Evolutionary conservation across 495 filamentous ascomycete species (phyloP).

Genomic region (Glarea lozoyensis): DNA sequence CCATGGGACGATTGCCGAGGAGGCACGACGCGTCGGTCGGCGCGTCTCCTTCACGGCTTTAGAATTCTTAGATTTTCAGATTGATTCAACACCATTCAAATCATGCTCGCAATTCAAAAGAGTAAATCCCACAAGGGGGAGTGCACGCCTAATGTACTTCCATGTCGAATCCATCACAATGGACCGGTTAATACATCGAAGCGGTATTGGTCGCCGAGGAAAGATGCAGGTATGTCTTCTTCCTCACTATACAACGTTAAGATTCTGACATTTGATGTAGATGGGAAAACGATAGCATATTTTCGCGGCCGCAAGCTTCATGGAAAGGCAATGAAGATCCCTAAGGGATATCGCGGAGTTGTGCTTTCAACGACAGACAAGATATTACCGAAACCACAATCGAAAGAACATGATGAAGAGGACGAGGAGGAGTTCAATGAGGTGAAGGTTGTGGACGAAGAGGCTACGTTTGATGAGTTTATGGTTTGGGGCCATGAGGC

Average conservation of each 20-base stretch:
- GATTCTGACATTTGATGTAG: background rate
- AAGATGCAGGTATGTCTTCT: slow-evolving; percentile 22
- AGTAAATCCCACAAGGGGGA: slow-evolving; percentile 24
- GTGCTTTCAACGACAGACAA: slow-evolving; percentile 26
- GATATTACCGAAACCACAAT: slow-evolving; percentile 11
- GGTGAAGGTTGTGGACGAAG: slow-evolving; percentile 50
- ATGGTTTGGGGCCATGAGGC: slow-evolving; percentile 77
- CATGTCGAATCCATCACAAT: slow-evolving; percentile 73
- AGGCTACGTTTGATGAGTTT: slow-evolving; percentile 64
- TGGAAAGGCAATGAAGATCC: slow-evolving; percentile 58
- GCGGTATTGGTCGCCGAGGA: slow-evolving; percentile 62
- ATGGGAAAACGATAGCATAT: slow-evolving; percentile 50
- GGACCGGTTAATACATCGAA: slow-evolving; percentile 56
- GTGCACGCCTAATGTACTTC: slow-evolving; percentile 70
- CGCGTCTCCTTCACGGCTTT: background rate
- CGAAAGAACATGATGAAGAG: slow-evolving; percentile 25
- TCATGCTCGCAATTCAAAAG: slow-evolving; percentile 19
- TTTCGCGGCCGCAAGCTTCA: slow-evolving; percentile 78
- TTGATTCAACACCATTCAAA: background rate
- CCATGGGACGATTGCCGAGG: background rate
- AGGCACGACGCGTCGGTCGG: background rate
- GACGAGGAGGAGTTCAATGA: slow-evolving; percentile 40
- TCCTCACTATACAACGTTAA: background rate
- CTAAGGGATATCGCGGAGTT: slow-evolving; percentile 64
- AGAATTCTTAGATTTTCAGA: background rate